Evolutionary conservation across 2,329 filamentous ascomycete genomes (phyloP), one percentile per base, ranked within the genome.

Genomic region (Trichoderma oligosporum): DNA sequence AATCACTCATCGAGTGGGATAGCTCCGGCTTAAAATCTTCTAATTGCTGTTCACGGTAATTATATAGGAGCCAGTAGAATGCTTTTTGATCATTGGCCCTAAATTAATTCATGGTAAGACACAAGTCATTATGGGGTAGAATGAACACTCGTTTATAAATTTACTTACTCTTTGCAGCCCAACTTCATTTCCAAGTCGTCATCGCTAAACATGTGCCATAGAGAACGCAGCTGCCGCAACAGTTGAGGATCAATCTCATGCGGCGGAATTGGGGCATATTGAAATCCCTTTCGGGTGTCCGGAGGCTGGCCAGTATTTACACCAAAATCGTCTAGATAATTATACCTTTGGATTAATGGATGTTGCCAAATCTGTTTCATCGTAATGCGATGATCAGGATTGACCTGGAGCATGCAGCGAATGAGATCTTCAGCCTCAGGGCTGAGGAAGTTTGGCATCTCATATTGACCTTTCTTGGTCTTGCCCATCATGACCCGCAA

Each of bases 71-170:
- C 72, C 85, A 88, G 71, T 97, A 99, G 71, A 97, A 97, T 63
- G 93, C 81, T 68, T 96, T 96, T 68, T 97, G 91, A 56, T 96
- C 90, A 62, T 96, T 97, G 4, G 83, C 78, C 62, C 88, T 93
- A 29, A n/a, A 31, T 25, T 14, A 8, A 46, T 41, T 60, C 38
- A 60, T 72, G 61, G 63, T 35, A 20, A 49, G 38, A 22, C 6
- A 29, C 27, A n/a, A n/a, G 39, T 14, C 2, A 46, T 20, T 36
- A n/a, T n/a, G n/a, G n/a, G 33, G 4, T 11, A 5, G n/a, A 20
- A 5, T 14, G 2, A 8, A 12, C 5, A 25, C 11, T 22, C 5
- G 7, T 14, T 18, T 8, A 2, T 4, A 53, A 3, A 24, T 20
- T 6, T 18, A 78, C 84, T 72, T 76, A 88, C 84, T 84, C 81